Evolutionary conservation across 169 alveolate genomes (phyloP).

Genomic region (Cytauxzoon felis): DNA sequence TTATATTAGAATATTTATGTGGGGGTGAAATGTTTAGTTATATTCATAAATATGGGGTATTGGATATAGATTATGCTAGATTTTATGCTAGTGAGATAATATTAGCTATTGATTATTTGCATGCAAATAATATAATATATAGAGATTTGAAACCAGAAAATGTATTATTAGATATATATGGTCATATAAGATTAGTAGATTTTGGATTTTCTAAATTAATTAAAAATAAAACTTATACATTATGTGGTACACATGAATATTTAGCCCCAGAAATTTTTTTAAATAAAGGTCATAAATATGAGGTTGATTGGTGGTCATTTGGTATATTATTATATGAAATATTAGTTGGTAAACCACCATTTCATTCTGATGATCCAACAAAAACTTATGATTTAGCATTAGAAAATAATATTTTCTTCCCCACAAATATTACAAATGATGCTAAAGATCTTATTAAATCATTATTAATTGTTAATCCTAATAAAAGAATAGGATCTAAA

Average conservation of each 20-base stretch:
- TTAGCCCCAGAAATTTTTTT: constrained; percentile 83
- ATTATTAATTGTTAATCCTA: constrained; percentile 80
- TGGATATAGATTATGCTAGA: constrained; percentile 53
- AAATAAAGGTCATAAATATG: constrained; percentile 76
- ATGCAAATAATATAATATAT: constrained; percentile 70
- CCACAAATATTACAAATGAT: constrained; percentile 44
- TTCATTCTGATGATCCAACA: constrained; percentile 62
- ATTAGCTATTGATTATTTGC: constrained; percentile 77
- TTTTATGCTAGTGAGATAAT: constrained; percentile 74
- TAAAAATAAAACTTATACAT: constrained; percentile 62
- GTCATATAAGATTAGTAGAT: constrained; percentile 77
- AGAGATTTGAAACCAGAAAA: constrained; percentile 84
- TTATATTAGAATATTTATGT: constrained; percentile 76
- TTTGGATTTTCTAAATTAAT: constrained; percentile 78
- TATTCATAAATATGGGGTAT: constrained; percentile 51
- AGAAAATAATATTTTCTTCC: constrained; percentile 60
- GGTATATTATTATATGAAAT: constrained; percentile 81
- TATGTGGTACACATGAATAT: constrained; percentile 84
- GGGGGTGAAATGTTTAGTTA: constrained; percentile 80
- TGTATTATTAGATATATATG: constrained; percentile 71
- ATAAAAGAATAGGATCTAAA: constrained; percentile 75
- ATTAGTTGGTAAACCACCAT: constrained; percentile 84
- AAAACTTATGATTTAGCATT: constrained; percentile 70
- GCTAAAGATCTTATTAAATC: constrained; percentile 74
- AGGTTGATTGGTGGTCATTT: constrained; percentile 84